Evolutionary conservation across 768 basidiomycete genomes (phyloP).

Genomic region (Hysterangium stoloniferum): DNA sequence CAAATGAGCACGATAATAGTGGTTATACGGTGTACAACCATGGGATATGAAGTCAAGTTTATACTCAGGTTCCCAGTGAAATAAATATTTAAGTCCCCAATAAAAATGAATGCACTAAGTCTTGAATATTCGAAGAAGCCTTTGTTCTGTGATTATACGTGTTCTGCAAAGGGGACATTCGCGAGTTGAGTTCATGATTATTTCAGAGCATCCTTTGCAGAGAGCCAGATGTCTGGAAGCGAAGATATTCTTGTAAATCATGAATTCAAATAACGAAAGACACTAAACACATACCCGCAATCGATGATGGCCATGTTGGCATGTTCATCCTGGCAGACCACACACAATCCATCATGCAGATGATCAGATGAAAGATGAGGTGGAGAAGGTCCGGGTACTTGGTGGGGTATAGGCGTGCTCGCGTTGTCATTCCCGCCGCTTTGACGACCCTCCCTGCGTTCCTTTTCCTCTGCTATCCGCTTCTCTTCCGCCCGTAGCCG

Average conservation of each 20-base stretch:
- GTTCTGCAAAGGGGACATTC: constrained; percentile 92
- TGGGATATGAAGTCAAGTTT: no score
- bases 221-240: constrained; percentile 63
- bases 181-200: constrained; percentile 67
- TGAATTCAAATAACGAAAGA: constrained; percentile 1
- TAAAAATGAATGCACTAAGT: constrained; percentile 26
- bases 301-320: constrained; percentile 91
- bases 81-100: no score
- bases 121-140: constrained; percentile 72
- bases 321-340: constrained; percentile 91
- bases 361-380: constrained; percentile 31
- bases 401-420: no score
- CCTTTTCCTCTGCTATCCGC: constrained; percentile 8
- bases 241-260: constrained; percentile 3
- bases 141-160: constrained; percentile 74
- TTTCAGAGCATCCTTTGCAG: constrained; percentile 72
- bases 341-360: constrained; percentile 62
- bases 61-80: no score
- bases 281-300: constrained; percentile 62
- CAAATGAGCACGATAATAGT: no score
- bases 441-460: no score
- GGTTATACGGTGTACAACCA: no score
- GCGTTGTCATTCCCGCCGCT: no score
- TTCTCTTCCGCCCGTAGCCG: constrained; percentile 18
- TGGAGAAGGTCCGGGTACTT: constrained; percentile 19